Percentiles rank a stretch among this genome's conserved stretches.
phyloP scores from a whole-genome alignment of 441 rosid genomes.

The Erodium texanum region DNA sequence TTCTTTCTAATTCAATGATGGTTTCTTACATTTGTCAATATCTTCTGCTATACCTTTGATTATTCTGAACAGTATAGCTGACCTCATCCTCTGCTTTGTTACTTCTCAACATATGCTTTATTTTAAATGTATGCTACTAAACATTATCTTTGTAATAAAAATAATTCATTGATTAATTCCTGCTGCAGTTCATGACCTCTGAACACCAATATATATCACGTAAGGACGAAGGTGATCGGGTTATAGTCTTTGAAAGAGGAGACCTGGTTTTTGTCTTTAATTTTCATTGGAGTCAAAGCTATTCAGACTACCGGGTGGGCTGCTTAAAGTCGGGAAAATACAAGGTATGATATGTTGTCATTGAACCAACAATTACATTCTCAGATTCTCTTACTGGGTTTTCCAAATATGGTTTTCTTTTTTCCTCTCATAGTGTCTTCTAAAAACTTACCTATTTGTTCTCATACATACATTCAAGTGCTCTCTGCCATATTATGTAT shows the following conservation, averaged over 20 bases:
- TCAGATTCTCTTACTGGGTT: background rate
- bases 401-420: background rate
- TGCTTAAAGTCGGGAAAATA: constrained; percentile 84
- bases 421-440: background rate
- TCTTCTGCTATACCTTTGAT: background rate
- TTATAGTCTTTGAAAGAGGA: constrained; percentile 76
- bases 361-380: background rate
- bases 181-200: constrained; percentile 84
- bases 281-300: constrained; percentile 86
- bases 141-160: background rate
- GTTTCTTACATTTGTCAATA: background rate
- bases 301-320: constrained; percentile 75
- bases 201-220: constrained; percentile 82
- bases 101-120: background rate
- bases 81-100: background rate
- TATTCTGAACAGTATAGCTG: no score
- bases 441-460: background rate
- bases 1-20: background rate
- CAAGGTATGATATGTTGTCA: constrained; percentile 41
- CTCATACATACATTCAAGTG: no score
- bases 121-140: background rate
- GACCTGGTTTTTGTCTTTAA: constrained; percentile 82
- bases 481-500: background rate
- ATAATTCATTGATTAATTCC: constrained; percentile 12
- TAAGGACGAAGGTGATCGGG: constrained; percentile 71